Evolutionary conservation across 129 eudicot genomes (phyloP), one percentile per base, ranked within the genome.

Genomic region (Lactuca sativa): DNA sequence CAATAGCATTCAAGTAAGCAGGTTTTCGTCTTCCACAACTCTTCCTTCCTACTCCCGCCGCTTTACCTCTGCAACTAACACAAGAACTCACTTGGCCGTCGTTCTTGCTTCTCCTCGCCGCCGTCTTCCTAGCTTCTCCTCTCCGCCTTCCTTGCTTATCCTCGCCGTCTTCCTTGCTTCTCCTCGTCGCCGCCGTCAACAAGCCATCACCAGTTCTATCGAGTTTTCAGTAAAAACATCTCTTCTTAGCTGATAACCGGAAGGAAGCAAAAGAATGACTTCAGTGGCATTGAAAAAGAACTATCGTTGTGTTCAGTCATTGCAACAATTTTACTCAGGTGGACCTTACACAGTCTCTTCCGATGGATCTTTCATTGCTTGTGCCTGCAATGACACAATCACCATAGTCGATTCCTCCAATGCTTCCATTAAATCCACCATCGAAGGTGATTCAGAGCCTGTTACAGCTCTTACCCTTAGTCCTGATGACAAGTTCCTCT

Each of bases 271-370:
- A 69, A 70, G 41, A 11, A 85, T 85, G 86, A 72, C 95, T 63
- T 68, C 86, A 9, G 51, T 66, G 37, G 62, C 88, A 4, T 60
- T 77, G 79, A 93, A 93, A 80, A 83, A 85, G 80, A 93, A 83
- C 79, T 93, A 93, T 66, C 70, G 82, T 2, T 77, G 82, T 47
- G 67, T 59, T 30, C 90, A 87, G 41, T 80, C 95, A 0, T 67
- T 93, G 53, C 87, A 87, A 40, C 95, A 93, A 48, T 93, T 93
- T 74, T 93, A 93, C 79, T 72, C 92, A 6, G 97, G 99, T 4
- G 99, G 99, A 9, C 89, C 99, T 5, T 83, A 79, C 70, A 63
- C 86, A 1, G 87, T 90, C 21, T 86, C 97, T 2, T 81, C 92
- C 0, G 95, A 90, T 78, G 95, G 84, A 16, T 81, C 89, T 0